Percentiles rank a stretch among this genome's conserved stretches.
These are phyloP conservation scores for Schizopora paradoxa DNA, from an alignment of 1,284 basidiomycete species.

Conservation along the genomic window DNA sequence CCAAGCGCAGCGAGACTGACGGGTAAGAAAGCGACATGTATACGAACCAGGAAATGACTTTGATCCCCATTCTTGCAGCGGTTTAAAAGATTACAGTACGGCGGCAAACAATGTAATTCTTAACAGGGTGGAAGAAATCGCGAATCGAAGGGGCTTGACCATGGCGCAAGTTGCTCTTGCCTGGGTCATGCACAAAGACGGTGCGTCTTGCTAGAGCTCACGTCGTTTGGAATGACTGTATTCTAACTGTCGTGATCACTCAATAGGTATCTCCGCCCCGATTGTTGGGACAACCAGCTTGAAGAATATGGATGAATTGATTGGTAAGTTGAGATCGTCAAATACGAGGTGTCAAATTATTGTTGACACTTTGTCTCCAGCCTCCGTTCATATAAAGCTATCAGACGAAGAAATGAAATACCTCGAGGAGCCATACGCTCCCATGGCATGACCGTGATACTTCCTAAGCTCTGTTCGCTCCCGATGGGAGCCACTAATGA, in stretches of 20 bases:
- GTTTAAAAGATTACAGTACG: constrained; percentile 11
- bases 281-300: constrained; percentile 49
- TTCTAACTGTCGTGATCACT: too few species aligned
- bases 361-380: too few species aligned
- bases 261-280: constrained; percentile 42
- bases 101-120: too few species aligned
- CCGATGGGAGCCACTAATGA: too few species aligned
- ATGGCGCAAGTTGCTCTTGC: constrained; percentile 37
- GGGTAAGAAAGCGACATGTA: constrained; percentile 5
- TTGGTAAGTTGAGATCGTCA: too few species aligned
- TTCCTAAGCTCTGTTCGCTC: too few species aligned
- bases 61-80: not conserved
- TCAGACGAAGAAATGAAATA: constrained; percentile 47
- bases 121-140: constrained; percentile 33
- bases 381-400: constrained; percentile 38
- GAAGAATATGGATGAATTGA: constrained; percentile 43
- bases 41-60: too few species aligned
- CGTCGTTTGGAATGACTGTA: too few species aligned
- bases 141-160: constrained; percentile 30
- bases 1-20: constrained; percentile 23
- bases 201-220: constrained; percentile 6
- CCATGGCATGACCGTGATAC: too few species aligned
- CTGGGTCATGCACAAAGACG: constrained; percentile 30
- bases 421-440: constrained; percentile 34
- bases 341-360: too few species aligned